Evolutionary conservation across 2,329 filamentous ascomycete species (phyloP), one percentile per base, ranked within the genome.

Genomic region (Biscogniauxia mediterranea): DNA sequence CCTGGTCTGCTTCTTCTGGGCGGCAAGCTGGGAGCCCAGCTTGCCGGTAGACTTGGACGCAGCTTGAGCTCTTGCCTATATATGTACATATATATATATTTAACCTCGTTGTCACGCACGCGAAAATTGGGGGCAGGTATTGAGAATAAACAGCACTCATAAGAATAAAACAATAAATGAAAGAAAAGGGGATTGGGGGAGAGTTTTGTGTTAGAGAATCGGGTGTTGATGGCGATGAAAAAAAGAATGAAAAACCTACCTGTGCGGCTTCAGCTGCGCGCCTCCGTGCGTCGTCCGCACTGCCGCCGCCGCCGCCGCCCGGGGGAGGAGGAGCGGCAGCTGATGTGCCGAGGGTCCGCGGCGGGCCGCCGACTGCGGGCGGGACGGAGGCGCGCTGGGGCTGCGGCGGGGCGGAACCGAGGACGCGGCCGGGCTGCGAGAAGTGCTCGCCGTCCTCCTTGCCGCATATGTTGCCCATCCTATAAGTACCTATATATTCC

Each of bases 381-480:
- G 83, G 81, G 65, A 86, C 80, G 70, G 81, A 79, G 60, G 80
- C 83, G 66, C 80, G 84, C 60, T 75, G 76, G 64, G 71, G 80
- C 66, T 73, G 81, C 64, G 81, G 75, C 20, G 80, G 79, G 5
- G 81, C 79, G 46, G 87, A 81, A 67, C 86, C 89, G 58, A 96
- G 82, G 46, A 87, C 84, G 58, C 91, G 89, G 62, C 92, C 92
- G 55, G 90, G 88, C 58, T 85, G 85, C 57, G 85, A 78, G 79
- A 93, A 95, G 75, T 85, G 81, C 69, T 90, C 87, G 64, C 85
- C 78, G 32, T 85, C 79, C 61, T 81, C 83, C 75, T 92, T 93
- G 74, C 92, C 91, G 80, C 91, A 97, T 77, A 92, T 83, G 75
- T 92, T 94, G 62, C 93, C 93, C 93, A 97, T 97, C 9, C 51